Percentiles rank a stretch among this genome's conserved stretches.
phyloP scores from a whole-genome alignment of 148 eudicot species.

The Rhododendron vialii region DNA sequence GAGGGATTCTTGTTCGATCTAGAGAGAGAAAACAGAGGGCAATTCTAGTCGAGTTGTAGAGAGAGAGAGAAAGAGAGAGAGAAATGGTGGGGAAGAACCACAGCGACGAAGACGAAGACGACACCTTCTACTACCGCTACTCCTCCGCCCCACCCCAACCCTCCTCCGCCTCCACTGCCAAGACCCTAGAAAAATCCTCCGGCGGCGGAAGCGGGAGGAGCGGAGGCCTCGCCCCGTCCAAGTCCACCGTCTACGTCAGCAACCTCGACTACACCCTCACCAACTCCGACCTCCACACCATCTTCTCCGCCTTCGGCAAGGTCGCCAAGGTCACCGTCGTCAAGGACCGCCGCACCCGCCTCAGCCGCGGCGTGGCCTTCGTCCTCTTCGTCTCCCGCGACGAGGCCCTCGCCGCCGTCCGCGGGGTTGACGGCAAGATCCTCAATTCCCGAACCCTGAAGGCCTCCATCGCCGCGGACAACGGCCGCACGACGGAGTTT shows the following conservation, averaged over 20 bases:
- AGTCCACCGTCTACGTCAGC: slow-evolving; percentile 87
- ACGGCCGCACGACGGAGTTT: slow-evolving; percentile 84
- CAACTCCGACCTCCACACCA: slow-evolving; percentile 80
- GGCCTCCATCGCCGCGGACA: slow-evolving; percentile 78
- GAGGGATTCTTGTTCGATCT: too few species aligned
- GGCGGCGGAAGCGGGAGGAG: slow-evolving; percentile 14
- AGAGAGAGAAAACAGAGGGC: too few species aligned
- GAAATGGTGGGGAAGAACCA: slow-evolving; percentile 29
- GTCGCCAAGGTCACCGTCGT: slow-evolving; percentile 87
- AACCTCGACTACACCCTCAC: slow-evolving; percentile 77
- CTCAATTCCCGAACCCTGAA: slow-evolving; percentile 64
- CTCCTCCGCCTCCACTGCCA: slow-evolving; percentile 24
- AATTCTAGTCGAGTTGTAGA: background rate
- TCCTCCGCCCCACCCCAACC: slow-evolving; percentile 45
- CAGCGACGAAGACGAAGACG: slow-evolving; percentile 74
- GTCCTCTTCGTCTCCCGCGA: slow-evolving; percentile 66
- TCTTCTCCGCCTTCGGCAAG: slow-evolving; percentile 93
- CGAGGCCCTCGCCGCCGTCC: slow-evolving; percentile 60
- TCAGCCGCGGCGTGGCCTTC: slow-evolving; percentile 85
- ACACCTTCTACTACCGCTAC: slow-evolving; percentile 71
- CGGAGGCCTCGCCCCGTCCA: slow-evolving; percentile 79
- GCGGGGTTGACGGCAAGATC: slow-evolving; percentile 55
- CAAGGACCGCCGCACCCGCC: slow-evolving; percentile 65
- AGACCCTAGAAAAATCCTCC: slow-evolving; percentile 9
- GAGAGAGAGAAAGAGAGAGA: slow-evolving; percentile 6